Conservation (phyloP, 2,329 filamentous ascomycete species). For the Alternaria triticina region DNA sequence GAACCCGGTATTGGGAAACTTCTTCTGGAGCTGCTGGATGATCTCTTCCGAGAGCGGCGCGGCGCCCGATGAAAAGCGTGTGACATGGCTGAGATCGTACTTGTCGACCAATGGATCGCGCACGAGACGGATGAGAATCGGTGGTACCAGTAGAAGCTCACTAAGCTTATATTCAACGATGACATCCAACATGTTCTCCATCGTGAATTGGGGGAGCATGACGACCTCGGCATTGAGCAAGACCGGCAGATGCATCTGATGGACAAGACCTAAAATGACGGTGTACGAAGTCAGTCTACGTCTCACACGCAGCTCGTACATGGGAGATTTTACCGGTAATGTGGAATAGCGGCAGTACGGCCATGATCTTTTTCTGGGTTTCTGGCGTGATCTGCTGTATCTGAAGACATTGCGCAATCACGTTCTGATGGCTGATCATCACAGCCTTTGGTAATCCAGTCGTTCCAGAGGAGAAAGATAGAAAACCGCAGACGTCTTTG, state of each 20-base stretch:
- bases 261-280: constrained; percentile 12
- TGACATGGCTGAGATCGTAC: constrained; percentile 64
- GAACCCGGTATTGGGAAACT: constrained; percentile 66
- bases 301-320: not conserved
- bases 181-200: constrained; percentile 56
- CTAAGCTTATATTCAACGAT: constrained; percentile 57
- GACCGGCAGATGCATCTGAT: constrained; percentile 66
- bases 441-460: constrained; percentile 49
- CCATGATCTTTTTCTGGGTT: constrained; percentile 50
- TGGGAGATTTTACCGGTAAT: constrained; percentile 25
- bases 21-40: constrained; percentile 60
- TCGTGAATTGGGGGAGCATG: constrained; percentile 70
- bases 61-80: constrained; percentile 65
- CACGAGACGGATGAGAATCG: constrained; percentile 66
- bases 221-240: constrained; percentile 69
- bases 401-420: constrained; percentile 65
- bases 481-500: constrained; percentile 61
- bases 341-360: constrained; percentile 44
- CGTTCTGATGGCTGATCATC: constrained; percentile 46
- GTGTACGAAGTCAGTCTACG: not conserved
- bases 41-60: constrained; percentile 66
- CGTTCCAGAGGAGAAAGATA: constrained; percentile 46
- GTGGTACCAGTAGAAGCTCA: constrained; percentile 61
- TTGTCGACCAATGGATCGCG: constrained; percentile 61
- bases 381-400: constrained; percentile 52